Base-by-base conservation (phyloP, 73 alveolate genomes). In the Stentor coeruleus region DNA sequence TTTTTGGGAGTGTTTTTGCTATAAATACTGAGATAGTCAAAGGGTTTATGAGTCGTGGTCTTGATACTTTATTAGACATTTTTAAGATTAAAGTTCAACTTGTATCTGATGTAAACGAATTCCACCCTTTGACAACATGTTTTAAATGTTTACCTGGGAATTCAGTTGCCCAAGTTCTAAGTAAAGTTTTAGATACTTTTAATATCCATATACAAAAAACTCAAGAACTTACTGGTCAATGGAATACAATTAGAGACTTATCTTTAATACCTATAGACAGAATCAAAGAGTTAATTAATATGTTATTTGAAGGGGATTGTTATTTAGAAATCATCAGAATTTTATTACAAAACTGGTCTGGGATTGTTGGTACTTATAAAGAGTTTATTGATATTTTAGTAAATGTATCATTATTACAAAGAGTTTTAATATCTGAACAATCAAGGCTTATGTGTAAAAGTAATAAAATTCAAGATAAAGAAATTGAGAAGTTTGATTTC, bases 361-460 rank as follows among this genome's bases (percentile, higher is more conserved):
- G 73, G 28, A 31, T 57, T 31, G 28, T 31, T 31, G 28, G 28
- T 57, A 57, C 15, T 31, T 20, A 20, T 57, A 57, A 57, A 1
- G 73, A 57, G 73, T 31, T 57, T 31, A 20, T n/a, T 31, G 28
- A 57, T 31, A 57, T 31, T 2, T 31, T 57, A 20, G 28, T 1
- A 1, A 57, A 31, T 1, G 35, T 57, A 20, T 57, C 73, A n/a
- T 57, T 20, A 20, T 57, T 20, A 20, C 15, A 30, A 30, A 66
- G 81, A 66, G 26, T 66, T 36, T 36, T 66, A 28, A 66, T 66
- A 66, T 20, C 38, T 30, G 81, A 66, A 36, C 81, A 66, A 66
- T 36, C 81, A 20, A 28, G 81, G 20, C 81, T 66, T 66, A 14
- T 57, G 20, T 20, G 2, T 15, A 15, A 14, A 1, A 28, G 49